Conservation (phyloP, 2,329 filamentous ascomycete species). For the Aureobasidium sp. region DNA sequence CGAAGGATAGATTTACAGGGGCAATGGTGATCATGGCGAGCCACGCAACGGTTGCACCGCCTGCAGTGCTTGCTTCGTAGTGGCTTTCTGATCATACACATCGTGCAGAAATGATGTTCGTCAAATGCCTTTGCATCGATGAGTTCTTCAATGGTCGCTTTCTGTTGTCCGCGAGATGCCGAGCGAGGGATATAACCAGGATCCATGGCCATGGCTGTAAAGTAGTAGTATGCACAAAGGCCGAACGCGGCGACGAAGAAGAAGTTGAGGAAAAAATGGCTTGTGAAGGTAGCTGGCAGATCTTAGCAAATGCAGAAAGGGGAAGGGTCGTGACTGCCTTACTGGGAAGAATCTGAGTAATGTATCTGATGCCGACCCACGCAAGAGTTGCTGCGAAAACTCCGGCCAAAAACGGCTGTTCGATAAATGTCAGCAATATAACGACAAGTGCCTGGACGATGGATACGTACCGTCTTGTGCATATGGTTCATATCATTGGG, state of each 20-base stretch:
- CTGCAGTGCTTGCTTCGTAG: conserved; percentile 94
- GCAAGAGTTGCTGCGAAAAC: conserved; percentile 87
- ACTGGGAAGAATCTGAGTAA: conserved; percentile 65
- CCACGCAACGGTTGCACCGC: conserved; percentile 83
- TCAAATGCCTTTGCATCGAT: conserved; percentile 83
- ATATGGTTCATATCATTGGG: conserved; percentile 82
- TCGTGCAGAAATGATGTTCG: conserved; percentile 86
- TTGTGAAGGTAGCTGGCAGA: conserved; percentile 51
- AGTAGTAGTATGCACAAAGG: conserved; percentile 78
- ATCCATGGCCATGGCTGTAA: conserved; percentile 75
- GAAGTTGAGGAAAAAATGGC: conserved; percentile 69
- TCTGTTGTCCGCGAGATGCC: conserved; percentile 81
- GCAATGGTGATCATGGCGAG: conserved; percentile 96
- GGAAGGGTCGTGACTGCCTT: conserved; percentile 25
- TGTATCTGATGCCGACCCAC: conserved; percentile 67
- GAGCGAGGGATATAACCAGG: conserved; percentile 91
- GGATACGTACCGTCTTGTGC: conserved; percentile 66
- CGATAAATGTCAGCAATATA: not conserved
- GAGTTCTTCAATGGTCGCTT: conserved; percentile 79
- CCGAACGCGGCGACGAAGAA: conserved; percentile 56
- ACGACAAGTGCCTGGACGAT: not conserved
- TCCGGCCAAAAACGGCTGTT: conserved; percentile 79
- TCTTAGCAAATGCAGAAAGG: conserved; percentile 13
- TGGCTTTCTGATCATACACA: conserved; percentile 89
- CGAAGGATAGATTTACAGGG: conserved; percentile 45